Conservation (phyloP, 192 early-diverging fungal species). For the Backusella macrospora region DNA sequence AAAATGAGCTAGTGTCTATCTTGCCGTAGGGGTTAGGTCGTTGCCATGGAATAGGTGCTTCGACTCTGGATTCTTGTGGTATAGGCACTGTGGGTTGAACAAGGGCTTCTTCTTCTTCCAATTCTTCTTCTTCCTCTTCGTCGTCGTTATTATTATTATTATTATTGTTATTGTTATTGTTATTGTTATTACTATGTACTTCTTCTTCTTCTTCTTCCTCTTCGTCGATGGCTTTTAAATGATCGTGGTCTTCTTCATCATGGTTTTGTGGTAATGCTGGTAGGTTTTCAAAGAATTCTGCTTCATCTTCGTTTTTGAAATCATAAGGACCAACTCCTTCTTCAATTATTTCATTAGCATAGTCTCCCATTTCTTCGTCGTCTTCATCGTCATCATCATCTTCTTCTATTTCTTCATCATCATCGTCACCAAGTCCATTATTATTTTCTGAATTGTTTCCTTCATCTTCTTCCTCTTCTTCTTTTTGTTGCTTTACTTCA, state of each 20-base stretch:
- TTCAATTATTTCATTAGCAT: background rate
- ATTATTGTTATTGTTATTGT: background rate
- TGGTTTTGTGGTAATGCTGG: background rate
- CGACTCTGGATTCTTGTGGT: conserved; percentile 4
- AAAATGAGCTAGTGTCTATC: conserved; percentile 7
- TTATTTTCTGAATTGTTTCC: conserved; percentile 8
- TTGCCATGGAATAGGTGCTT: background rate
- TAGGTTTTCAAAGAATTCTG: conserved; percentile 12
- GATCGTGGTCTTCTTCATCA: background rate
- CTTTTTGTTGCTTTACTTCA: background rate
- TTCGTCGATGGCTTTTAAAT: background rate
- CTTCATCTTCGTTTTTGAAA: conserved; percentile 12
- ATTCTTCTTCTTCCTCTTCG: conserved; percentile 7
- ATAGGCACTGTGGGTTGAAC: background rate
- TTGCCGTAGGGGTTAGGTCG: background rate
- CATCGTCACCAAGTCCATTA: background rate
- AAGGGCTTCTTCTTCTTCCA: background rate
- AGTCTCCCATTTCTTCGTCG: background rate
- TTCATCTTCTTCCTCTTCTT: conserved; percentile 21
- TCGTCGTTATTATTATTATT: background rate
- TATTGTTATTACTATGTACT: background rate
- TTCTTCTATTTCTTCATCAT: background rate
- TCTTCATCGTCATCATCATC: conserved; percentile 7
- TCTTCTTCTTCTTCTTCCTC: background rate
- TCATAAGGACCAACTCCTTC: background rate